These are phyloP conservation scores for Rosellinia necatrix DNA, from an alignment of 2,329 filamentous ascomycete species.

Conservation along the genomic window DNA sequence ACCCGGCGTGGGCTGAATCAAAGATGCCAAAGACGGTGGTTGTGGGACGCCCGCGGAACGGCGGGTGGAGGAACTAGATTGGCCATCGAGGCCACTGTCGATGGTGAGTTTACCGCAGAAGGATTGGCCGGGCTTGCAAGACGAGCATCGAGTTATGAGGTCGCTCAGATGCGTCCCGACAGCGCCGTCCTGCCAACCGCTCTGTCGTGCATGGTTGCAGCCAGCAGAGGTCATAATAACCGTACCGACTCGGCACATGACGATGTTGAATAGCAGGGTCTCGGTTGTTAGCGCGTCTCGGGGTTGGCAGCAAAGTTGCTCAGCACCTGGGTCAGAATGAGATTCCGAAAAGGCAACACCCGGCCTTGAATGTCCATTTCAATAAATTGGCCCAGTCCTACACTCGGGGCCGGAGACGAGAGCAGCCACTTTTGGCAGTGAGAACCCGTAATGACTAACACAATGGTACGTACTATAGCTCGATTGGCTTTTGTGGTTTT, in stretches of 20 bases:
- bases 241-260: constrained; percentile 30
- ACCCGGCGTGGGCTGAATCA: constrained; percentile 19
- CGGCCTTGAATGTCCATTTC: constrained; percentile 19
- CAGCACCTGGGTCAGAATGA: not conserved
- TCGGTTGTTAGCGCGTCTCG: constrained; percentile 3
- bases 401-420: constrained; percentile 11
- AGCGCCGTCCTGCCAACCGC: constrained; percentile 26
- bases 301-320: not conserved
- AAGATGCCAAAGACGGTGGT: constrained; percentile 24
- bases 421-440: constrained; percentile 13
- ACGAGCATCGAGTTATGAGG: constrained; percentile 26
- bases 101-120: constrained; percentile 28
- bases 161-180: constrained; percentile 24
- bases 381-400: constrained; percentile 16
- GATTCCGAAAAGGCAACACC: constrained; percentile 7
- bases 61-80: constrained; percentile 12
- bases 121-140: constrained; percentile 20
- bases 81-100: constrained; percentile 10
- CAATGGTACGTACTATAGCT: constrained; percentile 16
- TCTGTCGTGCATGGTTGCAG: constrained; percentile 32
- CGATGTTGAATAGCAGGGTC: not conserved
- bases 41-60: constrained; percentile 16
- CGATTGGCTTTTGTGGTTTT: constrained; percentile 27
- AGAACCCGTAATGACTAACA: constrained; percentile 27
- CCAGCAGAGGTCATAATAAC: constrained; percentile 27